phyloP scores from a whole-genome alignment of 371 early-diverging fungal species.

The Actinomucor elegans region DNA sequence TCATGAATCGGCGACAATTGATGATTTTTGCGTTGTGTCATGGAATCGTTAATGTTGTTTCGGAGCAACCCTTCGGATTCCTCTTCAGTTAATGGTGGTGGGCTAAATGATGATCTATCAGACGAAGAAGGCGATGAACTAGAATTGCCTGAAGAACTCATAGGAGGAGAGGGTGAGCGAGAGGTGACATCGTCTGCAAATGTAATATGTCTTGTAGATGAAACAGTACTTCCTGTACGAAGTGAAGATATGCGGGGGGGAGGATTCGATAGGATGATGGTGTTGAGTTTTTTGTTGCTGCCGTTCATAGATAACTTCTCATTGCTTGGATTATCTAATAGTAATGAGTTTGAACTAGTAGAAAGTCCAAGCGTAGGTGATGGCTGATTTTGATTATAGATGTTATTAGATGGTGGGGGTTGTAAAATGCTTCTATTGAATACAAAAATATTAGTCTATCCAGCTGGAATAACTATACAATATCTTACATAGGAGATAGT shows the following conservation, averaged over 20 bases:
- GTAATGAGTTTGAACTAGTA: not conserved
- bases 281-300: not conserved
- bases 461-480: no score
- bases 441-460: no score
- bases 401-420: not conserved
- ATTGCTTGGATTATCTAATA: no score
- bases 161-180: not conserved
- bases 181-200: conserved; percentile 21
- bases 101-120: conserved; percentile 4
- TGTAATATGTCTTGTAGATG: conserved; percentile 9
- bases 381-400: not conserved
- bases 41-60: conserved; percentile 1
- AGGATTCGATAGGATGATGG: conserved; percentile 13
- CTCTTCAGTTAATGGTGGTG: not conserved
- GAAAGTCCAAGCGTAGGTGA: conserved; percentile 9
- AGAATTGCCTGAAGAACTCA: not conserved
- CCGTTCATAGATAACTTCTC: not conserved
- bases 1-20: conserved; percentile 7
- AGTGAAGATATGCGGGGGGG: conserved; percentile 26
- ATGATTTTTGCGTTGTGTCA: no score
- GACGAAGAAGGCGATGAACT: conserved; percentile 14
- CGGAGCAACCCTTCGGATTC: no score
- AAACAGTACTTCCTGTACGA: not conserved
- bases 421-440: conserved; percentile 8
- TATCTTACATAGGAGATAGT: no score